Evolutionary conservation across 768 basidiomycete genomes (phyloP), one percentile per base, ranked within the genome.

Genomic region (Phlegmacium glaucopus): DNA sequence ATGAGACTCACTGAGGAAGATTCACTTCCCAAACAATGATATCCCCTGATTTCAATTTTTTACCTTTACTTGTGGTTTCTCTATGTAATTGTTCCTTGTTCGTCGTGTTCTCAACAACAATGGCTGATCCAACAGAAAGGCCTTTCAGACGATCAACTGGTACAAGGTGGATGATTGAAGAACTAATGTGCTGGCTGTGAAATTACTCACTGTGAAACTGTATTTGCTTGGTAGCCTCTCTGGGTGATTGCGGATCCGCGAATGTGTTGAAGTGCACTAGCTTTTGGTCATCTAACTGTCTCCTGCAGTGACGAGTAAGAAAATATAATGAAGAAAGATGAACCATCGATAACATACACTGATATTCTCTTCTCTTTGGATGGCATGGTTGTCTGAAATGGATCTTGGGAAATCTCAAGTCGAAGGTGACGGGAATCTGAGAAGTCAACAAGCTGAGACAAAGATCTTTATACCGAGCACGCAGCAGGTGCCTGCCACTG

Each of bases 401-500:
- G n/a, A n/a, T n/a, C n/a, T n/a, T n/a, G n/a, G n/a, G n/a, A n/a
- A n/a, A n/a, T n/a, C n/a, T n/a, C n/a, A n/a, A n/a, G n/a, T n/a
- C n/a, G n/a, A n/a, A n/a, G n/a, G n/a, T n/a, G n/a, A n/a, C n/a
- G n/a, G n/a, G n/a, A n/a, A n/a, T n/a, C n/a, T n/a, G n/a, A n/a
- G n/a, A n/a, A n/a, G n/a, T n/a, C n/a, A n/a, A n/a, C n/a, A n/a
- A n/a, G n/a, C n/a, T n/a, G n/a, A n/a, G n/a, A n/a, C n/a, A n/a
- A n/a, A n/a, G n/a, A n/a, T n/a, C n/a, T n/a, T n/a, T n/a, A n/a
- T n/a, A n/a, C n/a, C n/a, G n/a, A n/a, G n/a, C n/a, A n/a, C n/a
- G 48, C 49, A 44, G 45, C 35, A 49, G 44, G 44, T 51, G 29
- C 38, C 54, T 28, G 54, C 47, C 51, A 35, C 51, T 29, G 44